A percentile compares a stretch with the other conserved stretches of the same genome.
Evolutionary conservation across 768 basidiomycete genomes (phyloP).

Genomic region (Psilocybe azurescens): DNA sequence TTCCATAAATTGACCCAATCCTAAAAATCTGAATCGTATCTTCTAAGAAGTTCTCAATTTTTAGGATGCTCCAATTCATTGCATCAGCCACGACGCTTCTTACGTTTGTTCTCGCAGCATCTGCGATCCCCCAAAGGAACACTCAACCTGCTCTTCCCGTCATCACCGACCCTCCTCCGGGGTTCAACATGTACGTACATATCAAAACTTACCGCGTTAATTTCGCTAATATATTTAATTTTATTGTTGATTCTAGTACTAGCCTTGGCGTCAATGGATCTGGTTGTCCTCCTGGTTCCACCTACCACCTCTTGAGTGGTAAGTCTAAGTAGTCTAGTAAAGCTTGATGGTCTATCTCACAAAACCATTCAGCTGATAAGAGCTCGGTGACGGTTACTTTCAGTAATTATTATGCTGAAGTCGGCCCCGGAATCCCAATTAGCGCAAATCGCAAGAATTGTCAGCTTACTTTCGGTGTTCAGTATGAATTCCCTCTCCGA

Average conservation of each 20-base stretch:
- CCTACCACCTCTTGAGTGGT: conserved; percentile 26
- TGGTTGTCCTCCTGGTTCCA: conserved; percentile 26
- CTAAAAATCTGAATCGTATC: background rate
- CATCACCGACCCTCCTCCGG: conserved; percentile 25
- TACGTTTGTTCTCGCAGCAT: conserved; percentile 8
- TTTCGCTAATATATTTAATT: background rate
- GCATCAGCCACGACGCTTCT: conserved; percentile 10
- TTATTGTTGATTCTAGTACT: conserved; percentile 16
- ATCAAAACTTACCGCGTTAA: background rate
- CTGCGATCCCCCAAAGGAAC: conserved; percentile 18
- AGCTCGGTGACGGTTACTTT: conserved; percentile 29
- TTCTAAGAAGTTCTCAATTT: conserved; percentile 11
- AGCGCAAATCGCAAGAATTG: conserved; percentile 30
- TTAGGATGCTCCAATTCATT: conserved; percentile 15
- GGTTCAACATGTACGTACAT: conserved; percentile 27
- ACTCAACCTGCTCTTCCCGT: conserved; percentile 8
- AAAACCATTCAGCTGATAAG: conserved; percentile 17
- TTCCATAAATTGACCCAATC: conserved; percentile 14
- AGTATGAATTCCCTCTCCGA: conserved; percentile 13
- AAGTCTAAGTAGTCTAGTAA: background rate
- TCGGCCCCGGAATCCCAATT: conserved; percentile 28
- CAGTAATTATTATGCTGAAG: conserved; percentile 29
- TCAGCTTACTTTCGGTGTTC: conserved; percentile 28
- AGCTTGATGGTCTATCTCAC: background rate
- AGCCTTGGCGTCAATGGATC: conserved; percentile 27